Conservation (phyloP, 169 alveolate species). For the Perkinsus marinus region DNA sequence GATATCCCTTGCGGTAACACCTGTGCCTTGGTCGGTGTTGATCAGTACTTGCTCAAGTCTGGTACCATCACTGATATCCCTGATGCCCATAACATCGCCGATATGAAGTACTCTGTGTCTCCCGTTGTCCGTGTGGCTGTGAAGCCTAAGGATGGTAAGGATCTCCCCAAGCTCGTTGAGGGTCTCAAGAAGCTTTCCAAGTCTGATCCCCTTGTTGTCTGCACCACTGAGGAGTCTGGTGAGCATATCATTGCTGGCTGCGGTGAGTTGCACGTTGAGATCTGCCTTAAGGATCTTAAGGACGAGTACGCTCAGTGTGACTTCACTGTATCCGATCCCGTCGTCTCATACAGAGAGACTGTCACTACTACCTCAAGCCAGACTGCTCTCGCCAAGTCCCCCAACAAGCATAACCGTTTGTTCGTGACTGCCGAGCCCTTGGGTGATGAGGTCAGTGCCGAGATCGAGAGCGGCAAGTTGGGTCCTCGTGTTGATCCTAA, state of each 20-base stretch:
- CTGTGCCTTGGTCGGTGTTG: constrained; percentile 95
- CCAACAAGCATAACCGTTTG: constrained; percentile 97
- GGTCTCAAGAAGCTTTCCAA: constrained; percentile 92
- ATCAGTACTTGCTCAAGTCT: constrained; percentile 88
- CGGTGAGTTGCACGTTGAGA: constrained; percentile 98
- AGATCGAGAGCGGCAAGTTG: constrained; percentile 83
- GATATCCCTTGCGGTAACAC: constrained; percentile 99
- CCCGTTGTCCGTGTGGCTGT: constrained; percentile 99
- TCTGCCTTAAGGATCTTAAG: constrained; percentile 91
- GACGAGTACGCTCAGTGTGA: constrained; percentile 97
- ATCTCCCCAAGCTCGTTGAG: constrained; percentile 94
- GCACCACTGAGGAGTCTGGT: constrained; percentile 94
- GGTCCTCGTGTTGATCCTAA: constrained; percentile 86
- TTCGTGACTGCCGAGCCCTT: constrained; percentile 89
- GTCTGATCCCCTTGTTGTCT: constrained; percentile 94
- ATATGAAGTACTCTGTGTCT: constrained; percentile 96
- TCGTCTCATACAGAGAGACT: constrained; percentile 97
- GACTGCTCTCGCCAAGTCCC: constrained; percentile 93
- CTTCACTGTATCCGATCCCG: constrained; percentile 94
- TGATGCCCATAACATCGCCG: constrained; percentile 90
- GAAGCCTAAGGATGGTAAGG: constrained; percentile 92
- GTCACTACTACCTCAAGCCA: constrained; percentile 76
- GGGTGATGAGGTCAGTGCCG: constrained; percentile 87
- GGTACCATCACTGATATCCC: constrained; percentile 94
- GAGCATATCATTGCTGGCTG: constrained; percentile 96